Evolutionary conservation across 768 basidiomycete genomes (phyloP), one percentile per base, ranked within the genome.

Genomic region (Coprinopsis sp.): DNA sequence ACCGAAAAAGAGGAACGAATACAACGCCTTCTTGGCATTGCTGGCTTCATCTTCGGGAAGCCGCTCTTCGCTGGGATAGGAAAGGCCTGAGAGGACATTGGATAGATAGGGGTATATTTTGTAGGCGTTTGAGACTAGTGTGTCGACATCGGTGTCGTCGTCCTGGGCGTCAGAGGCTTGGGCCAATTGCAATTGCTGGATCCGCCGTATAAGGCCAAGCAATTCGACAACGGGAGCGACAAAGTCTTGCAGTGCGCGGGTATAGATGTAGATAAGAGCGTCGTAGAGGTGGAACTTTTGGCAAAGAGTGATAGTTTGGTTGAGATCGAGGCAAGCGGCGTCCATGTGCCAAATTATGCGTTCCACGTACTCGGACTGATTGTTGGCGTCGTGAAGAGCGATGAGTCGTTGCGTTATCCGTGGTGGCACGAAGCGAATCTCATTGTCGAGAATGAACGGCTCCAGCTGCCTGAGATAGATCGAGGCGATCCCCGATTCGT

Each of bases 291-390:
- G 76, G 58, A 92, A 78, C 47, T 66, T 74, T 62, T 91, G 86
- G 58, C 96, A 99, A 4, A 99, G 73, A 21, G 64, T 74, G 53
- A 97, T 87, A 4, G 87, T 86, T 66, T 97, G 95, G 58, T 97
- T 89, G 65, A 97, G 83, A 59, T 99, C 96, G 49, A 99, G 68
- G 55, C 84, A 90, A 2, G 78, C 68, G 1, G 95, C 92, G 55
- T 96, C 90, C 53, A 97, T 91, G 60, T 95, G 91, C 92, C 93
- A 97, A 45, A 99, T 95, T 47, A 97, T 72, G 24, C 81, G 79
- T 63, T 99, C 94, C 1, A 87, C 89, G 3, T 81, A 71, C 39
- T 89, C 87, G 6, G 84, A 81, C 28, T 82, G 78, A 11, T 71
- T 72, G 34, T 81, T 74, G 25, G 81, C 78, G 37, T 85, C 87